These are phyloP conservation scores for Mortierella sp. DNA, from an alignment of 371 early-diverging fungal species.

Conservation along the genomic window DNA sequence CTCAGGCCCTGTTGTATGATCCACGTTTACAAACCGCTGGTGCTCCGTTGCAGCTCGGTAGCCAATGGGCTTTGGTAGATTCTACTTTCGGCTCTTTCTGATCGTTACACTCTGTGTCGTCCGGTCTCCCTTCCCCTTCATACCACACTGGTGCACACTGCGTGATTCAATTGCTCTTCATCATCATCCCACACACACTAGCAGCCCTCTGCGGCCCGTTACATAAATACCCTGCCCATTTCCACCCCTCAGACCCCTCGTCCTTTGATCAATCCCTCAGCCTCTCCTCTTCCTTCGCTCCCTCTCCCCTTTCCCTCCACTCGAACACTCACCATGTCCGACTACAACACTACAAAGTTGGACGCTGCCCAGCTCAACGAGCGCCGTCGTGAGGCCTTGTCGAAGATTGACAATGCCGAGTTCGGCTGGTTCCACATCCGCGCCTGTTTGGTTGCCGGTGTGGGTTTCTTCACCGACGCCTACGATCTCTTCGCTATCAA, in stretches of 20 bases:
- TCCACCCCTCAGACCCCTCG: not conserved
- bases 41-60: not conserved
- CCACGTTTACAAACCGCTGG: slow-evolving; percentile 28
- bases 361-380: slow-evolving; percentile 42
- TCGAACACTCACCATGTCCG: slow-evolving; percentile 17
- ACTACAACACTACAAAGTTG: slow-evolving; percentile 25
- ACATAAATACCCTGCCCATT: slow-evolving; percentile 22
- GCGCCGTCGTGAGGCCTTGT: slow-evolving; percentile 56
- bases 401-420: slow-evolving; percentile 62
- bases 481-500: slow-evolving; percentile 91
- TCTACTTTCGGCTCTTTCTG: slow-evolving; percentile 9
- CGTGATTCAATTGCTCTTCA: too few relatives aligned
- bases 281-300: not conserved
- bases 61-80: slow-evolving; percentile 5
- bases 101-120: too few relatives aligned
- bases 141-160: too few relatives aligned
- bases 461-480: slow-evolving; percentile 90
- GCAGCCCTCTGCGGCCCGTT: not conserved
- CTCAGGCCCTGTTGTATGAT: slow-evolving; percentile 13
- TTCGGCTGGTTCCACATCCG: slow-evolving; percentile 84
- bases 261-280: slow-evolving; percentile 21
- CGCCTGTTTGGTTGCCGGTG: slow-evolving; percentile 85
- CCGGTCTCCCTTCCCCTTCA: not conserved
- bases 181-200: not conserved
- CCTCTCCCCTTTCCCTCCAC: not conserved